Conservation (phyloP, 2,329 filamentous ascomycete species). For the Escovopsis weberi region DNA sequence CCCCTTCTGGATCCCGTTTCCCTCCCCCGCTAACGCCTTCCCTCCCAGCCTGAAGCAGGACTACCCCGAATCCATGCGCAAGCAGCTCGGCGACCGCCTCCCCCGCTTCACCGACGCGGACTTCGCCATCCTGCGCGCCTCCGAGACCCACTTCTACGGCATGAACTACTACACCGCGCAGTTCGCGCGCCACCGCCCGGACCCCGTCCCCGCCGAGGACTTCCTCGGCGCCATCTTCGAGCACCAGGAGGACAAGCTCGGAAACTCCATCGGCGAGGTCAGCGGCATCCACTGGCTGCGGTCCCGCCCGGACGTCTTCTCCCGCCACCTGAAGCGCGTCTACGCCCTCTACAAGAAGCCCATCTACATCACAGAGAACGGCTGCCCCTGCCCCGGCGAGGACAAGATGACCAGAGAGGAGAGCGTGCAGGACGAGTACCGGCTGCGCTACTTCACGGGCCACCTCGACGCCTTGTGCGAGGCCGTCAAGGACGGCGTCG, state of each 20-base stretch:
- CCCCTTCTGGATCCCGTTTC: background rate
- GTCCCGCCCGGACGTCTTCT: conserved; percentile 15
- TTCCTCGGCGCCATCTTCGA: conserved; percentile 20
- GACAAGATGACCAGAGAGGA: conserved; percentile 17
- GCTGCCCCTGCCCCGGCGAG: conserved; percentile 21
- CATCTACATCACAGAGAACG: conserved; percentile 18
- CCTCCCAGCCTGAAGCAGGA: conserved; percentile 13
- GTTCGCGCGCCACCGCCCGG: conserved; percentile 16
- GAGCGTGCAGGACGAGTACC: conserved; percentile 20
- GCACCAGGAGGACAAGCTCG: conserved; percentile 17
- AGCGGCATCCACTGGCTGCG: conserved; percentile 21
- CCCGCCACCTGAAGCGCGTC: conserved; percentile 15
- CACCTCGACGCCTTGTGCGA: conserved; percentile 23
- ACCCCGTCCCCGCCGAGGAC: conserved; percentile 14
- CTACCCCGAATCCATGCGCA: conserved; percentile 22
- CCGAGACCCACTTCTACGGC: conserved; percentile 21
- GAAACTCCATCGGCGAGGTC: conserved; percentile 15
- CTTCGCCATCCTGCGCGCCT: conserved; percentile 10
- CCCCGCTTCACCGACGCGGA: conserved; percentile 16
- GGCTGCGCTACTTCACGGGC: conserved; percentile 22
- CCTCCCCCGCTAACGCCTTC: background rate
- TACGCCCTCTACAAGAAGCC: conserved; percentile 13
- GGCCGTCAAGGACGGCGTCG: conserved; percentile 15
- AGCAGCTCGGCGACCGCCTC: conserved; percentile 17
- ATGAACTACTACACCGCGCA: conserved; percentile 28